Evolutionary conservation across 306 rosid genomes (phyloP).

Genomic region (Corylus heterophylla): DNA sequence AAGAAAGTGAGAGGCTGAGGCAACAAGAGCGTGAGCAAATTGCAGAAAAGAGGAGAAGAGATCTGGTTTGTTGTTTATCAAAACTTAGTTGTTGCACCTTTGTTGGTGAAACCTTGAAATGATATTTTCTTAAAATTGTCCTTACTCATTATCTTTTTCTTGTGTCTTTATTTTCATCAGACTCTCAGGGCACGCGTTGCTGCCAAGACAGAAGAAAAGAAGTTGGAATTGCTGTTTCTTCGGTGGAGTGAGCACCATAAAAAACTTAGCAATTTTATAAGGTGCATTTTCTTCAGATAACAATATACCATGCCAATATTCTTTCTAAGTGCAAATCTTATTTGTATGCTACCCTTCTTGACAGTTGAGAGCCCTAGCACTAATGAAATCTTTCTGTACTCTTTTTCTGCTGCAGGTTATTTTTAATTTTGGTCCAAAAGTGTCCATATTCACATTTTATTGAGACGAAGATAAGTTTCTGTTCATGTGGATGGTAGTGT

Average conservation of each 20-base stretch:
- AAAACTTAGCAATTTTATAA: slow-evolving; percentile 89
- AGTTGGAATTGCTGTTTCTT: slow-evolving; percentile 93
- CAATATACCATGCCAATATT: neutral
- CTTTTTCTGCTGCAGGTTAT: slow-evolving; percentile 69
- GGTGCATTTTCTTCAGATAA: slow-evolving; percentile 46
- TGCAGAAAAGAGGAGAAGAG: slow-evolving; percentile 90
- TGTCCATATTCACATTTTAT: slow-evolving; percentile 99
- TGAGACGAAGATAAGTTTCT: slow-evolving; percentile 98
- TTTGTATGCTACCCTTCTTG: slow-evolving; percentile 20
- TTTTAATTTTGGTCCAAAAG: slow-evolving; percentile 98
- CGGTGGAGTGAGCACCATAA: slow-evolving; percentile 95
- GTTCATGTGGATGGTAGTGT: slow-evolving; percentile 68
- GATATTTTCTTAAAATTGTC: slow-evolving; percentile 6
- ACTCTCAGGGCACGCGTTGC: slow-evolving; percentile 94
- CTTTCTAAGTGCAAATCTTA: slow-evolving; percentile 16
- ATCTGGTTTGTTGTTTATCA: slow-evolving; percentile 59
- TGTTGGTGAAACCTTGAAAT: neutral
- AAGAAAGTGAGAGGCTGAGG: slow-evolving; percentile 93
- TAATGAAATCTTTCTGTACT: slow-evolving; percentile 25
- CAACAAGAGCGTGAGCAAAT: slow-evolving; percentile 87
- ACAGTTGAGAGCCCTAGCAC: slow-evolving; percentile 7
- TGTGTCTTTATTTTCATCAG: slow-evolving; percentile 38
- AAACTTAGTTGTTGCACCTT: slow-evolving; percentile 9
- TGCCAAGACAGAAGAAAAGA: slow-evolving; percentile 97
- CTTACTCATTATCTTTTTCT: slow-evolving; percentile 4